These are phyloP conservation scores for Tylopilus intermedius DNA, from an alignment of 768 basidiomycete species.

Conservation along the genomic window DNA sequence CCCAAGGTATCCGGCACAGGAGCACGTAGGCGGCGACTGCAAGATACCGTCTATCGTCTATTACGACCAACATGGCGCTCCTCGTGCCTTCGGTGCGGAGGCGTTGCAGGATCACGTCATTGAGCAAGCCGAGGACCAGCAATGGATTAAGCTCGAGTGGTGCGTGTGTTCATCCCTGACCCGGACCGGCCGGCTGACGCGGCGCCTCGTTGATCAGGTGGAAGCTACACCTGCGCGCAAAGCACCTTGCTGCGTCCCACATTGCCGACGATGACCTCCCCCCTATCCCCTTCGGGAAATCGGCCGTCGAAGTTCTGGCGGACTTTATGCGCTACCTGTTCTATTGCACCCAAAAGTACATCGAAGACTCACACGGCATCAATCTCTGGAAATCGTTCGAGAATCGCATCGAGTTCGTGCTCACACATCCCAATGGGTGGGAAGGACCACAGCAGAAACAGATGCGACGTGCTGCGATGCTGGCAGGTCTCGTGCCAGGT, in stretches of 20 bases:
- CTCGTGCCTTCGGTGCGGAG: slow-evolving; percentile 44
- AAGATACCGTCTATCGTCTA: slow-evolving; percentile 49
- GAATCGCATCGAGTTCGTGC: slow-evolving; percentile 43
- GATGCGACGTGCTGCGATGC: slow-evolving; percentile 50
- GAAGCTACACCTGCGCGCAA: slow-evolving; percentile 38
- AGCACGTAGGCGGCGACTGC: slow-evolving; percentile 39
- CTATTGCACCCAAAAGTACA: slow-evolving; percentile 41
- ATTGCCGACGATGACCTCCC: slow-evolving; percentile 33
- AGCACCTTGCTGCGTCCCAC: slow-evolving; percentile 28
- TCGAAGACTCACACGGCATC: slow-evolving; percentile 44
- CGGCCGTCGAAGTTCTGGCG: slow-evolving; percentile 39
- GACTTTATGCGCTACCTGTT: slow-evolving; percentile 47
- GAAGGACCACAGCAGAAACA: slow-evolving; percentile 53
- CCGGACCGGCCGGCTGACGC: neutral
- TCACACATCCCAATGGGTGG: slow-evolving; percentile 66
- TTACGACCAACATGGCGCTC: slow-evolving; percentile 37
- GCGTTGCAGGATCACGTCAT: slow-evolving; percentile 37
- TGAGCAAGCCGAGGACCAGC: slow-evolving; percentile 40
- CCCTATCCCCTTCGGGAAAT: slow-evolving; percentile 40
- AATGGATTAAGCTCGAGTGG: slow-evolving; percentile 46
- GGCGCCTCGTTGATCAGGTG: slow-evolving; percentile 21
- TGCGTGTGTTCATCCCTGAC: slow-evolving; percentile 10
- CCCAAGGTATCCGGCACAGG: slow-evolving; percentile 38
- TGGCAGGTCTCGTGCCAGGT: slow-evolving; percentile 47
- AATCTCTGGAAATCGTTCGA: slow-evolving; percentile 44